phyloP scores from a whole-genome alignment of 2,329 filamentous ascomycete species.

The Arthrobotrys sinensis region DNA sequence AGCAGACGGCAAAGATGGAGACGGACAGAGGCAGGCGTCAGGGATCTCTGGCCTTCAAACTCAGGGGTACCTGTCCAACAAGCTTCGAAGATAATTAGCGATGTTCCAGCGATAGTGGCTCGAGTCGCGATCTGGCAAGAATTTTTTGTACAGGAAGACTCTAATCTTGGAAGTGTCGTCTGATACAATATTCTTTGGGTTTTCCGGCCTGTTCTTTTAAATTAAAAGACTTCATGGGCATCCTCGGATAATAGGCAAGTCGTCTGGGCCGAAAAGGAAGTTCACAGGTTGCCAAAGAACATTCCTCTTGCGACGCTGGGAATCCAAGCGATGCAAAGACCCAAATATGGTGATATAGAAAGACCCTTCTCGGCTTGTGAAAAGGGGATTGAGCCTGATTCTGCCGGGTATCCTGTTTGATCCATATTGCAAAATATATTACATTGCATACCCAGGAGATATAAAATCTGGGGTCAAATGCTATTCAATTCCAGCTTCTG shows the following conservation, averaged over 20 bases:
- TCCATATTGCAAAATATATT: conserved; percentile 49
- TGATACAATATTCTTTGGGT: conserved; percentile 27
- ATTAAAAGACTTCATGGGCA: conserved; percentile 33
- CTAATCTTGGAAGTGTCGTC: conserved; percentile 5
- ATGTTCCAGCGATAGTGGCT: conserved; percentile 56
- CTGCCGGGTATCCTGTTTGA: conserved; percentile 45
- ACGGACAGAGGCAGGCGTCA: conserved; percentile 47
- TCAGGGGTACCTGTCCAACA: conserved; percentile 61
- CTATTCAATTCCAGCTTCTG: conserved; percentile 48
- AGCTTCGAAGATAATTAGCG: conserved; percentile 55
- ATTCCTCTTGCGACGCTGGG: conserved; percentile 52
- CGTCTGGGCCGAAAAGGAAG: conserved; percentile 56
- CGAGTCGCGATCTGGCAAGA: conserved; percentile 45
- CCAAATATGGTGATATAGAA: conserved; percentile 36
- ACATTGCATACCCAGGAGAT: conserved; percentile 28
- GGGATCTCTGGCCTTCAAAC: conserved; percentile 51
- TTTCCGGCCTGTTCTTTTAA: conserved; percentile 26
- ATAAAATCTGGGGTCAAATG: conserved; percentile 32
- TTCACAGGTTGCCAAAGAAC: conserved; percentile 43
- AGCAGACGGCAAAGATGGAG: conserved; percentile 38
- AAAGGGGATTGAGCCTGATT: conserved; percentile 43
- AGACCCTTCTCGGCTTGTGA: conserved; percentile 52
- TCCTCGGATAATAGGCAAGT: conserved; percentile 55
- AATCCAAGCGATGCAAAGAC: conserved; percentile 26
- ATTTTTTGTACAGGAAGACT: not conserved